Conservation (phyloP, 768 basidiomycete genomes). For the Suillus luteus region DNA sequence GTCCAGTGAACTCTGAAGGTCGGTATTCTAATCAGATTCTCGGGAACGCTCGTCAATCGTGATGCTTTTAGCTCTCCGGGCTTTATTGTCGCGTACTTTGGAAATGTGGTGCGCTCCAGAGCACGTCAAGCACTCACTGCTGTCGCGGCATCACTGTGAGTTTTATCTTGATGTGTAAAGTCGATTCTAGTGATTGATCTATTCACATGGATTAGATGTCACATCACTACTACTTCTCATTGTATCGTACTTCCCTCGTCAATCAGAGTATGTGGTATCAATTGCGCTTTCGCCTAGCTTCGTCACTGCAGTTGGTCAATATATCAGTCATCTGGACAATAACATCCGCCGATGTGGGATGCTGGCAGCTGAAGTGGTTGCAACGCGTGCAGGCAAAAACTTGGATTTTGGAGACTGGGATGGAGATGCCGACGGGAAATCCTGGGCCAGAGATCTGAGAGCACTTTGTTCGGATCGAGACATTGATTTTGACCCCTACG, state of each 20-base stretch:
- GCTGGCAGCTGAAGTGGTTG: constrained; percentile 85
- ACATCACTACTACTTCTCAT: constrained; percentile 70
- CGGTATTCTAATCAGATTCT: neutral
- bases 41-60: constrained; percentile 13
- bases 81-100: constrained; percentile 50
- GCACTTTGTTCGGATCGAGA: constrained; percentile 52
- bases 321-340: constrained; percentile 76
- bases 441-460: constrained; percentile 67
- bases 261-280: constrained; percentile 45
- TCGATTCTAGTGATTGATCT: constrained; percentile 2
- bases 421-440: constrained; percentile 63
- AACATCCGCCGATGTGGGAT: constrained; percentile 87
- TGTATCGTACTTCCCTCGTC: constrained; percentile 58
- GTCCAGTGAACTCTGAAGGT: constrained; percentile 34
- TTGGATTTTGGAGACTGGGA: constrained; percentile 87
- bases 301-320: constrained; percentile 67
- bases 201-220: constrained; percentile 50
- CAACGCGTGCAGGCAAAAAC: constrained; percentile 58
- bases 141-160: constrained; percentile 77
- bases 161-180: constrained; percentile 13
- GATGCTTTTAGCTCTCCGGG: constrained; percentile 39
- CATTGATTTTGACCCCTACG: constrained; percentile 43
- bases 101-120: constrained; percentile 75
- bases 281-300: constrained; percentile 61
- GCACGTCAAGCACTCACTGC: constrained; percentile 77